These are phyloP conservation scores for sorghum (Sorghum bicolor) DNA, from an alignment of 176 grass and related monocot species.

Conservation along the genomic window Sorghum_bicolor_NCBIv3 NC_012878.2:1980001-1980500, in stretches of 20 bases:
- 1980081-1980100: not conserved
- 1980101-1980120: not conserved
- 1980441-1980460: constrained; percentile 76
- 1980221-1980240: constrained; percentile 78
- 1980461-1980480: constrained; percentile 54
- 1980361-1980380: constrained; percentile 21
- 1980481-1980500: constrained; percentile 39
- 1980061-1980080: not conserved
- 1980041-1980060: constrained; percentile 51
- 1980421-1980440: constrained; percentile 56
- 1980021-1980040: constrained; percentile 97
- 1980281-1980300: not conserved
- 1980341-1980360: not conserved
- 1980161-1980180: constrained; percentile 64
- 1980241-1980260: constrained; percentile 66
- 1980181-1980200: constrained; percentile 73
- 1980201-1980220: constrained; percentile 57
- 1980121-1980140: not conserved
- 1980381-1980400: constrained; percentile 56
- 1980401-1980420: constrained; percentile 46
- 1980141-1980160: not conserved
- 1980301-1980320: not conserved
- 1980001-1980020: constrained; percentile 96
- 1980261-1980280: not conserved
- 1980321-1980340: not conserved